Base-by-base conservation (phyloP, 371 early-diverging fungal genomes). In the Nematocida sp. region DNA sequence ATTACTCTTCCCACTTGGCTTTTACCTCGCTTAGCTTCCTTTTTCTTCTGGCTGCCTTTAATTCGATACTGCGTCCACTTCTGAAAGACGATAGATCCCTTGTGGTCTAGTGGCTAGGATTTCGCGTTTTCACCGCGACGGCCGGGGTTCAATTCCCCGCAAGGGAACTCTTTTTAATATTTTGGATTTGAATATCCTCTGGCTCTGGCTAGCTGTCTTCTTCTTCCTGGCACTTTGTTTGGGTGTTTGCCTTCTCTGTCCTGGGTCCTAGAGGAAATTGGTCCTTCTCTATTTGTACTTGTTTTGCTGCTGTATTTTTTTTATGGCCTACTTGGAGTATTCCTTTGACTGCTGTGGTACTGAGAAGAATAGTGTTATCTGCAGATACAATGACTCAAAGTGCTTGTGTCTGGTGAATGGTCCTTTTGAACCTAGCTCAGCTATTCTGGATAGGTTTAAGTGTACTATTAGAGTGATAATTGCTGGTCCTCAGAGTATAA, bases 61-160 rank as follows among this genome's bases (percentile, higher is more conserved):
- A 67, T n/a, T 11, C 37, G 25, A 9, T n/a, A 9, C 13, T 5
- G 21, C 17, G 37, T 13, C 7, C 34, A 65, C 9, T 7, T 4
- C 11, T 25, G 15, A 11, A 13, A 7, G 65, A 63, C 13, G 7
- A 23, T 75, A 34, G 63, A 65, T 65, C 63, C 63, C 64, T 55
- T 75, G 76, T 65, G 63, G 65, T 75, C 76, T 53, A 75, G 57
- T 63, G 65, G 63, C 66, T 63, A 63, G 64, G 64, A 63, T 75
- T 75, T 63, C 64, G 64, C 63, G 76, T 75, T 75, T 75, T 65
- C 65, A 63, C 63, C 76, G 76, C 52, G 62, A 78, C 67, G 78
- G 81, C 49, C 76, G 66, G 64, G 78, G 65, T 63, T 57, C 65
- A 57, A 70, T 80, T 62, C 78, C 77, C 41, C 65, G 77, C 54